Evolutionary conservation across 495 filamentous ascomycete species (phyloP), one percentile per base, ranked within the genome.

Genomic region (Penicillium cinerascens): DNA sequence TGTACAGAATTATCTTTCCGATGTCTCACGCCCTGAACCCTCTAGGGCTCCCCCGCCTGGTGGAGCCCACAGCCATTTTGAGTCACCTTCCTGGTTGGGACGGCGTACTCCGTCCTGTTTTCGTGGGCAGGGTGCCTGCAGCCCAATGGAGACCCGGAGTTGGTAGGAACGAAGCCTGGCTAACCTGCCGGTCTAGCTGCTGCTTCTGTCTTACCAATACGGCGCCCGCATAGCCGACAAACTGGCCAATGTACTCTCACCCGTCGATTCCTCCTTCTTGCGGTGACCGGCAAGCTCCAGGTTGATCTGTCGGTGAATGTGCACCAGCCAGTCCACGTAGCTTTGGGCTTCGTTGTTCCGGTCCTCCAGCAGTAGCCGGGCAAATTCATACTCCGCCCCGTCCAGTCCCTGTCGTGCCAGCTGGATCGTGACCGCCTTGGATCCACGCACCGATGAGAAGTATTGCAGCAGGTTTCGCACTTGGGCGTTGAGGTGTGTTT

Each of bases 261-360:
- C 63, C 51, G 71, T 57, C 4, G 72, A 65, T 47, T 90, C 86
- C 40, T 91, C 87, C 56, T 83, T 85, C 66, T 88, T 89, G 63
- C 87, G 76, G 65, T 91, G 88, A 27, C 88, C 88, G 15, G 86
- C 78, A 60, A 91, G 73, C 78, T 97, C 92, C 51, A 96, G 71
- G 66, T 95, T 91, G 53, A 97, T 89, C 62, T 87, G 85, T 58
- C 91, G 86, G 65, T 99, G 93, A 44, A 97, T 75, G 71, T 96
- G 90, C 47, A 99, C 93, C 68, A 99, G 71, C 93, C 93, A 99
- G 72, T 99, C 93, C 16, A 97, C 93, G 72, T 99, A 97, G 59
- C 87, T 92, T 69, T 92, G 89, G 27, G 93, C 93, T 71, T 99
- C 93, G 56, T 95, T 96, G 69, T 97, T 97, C 56, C 93, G 81